Conservation (phyloP, 2,329 filamentous ascomycete genomes). For the Colletotrichum siamense region DNA sequence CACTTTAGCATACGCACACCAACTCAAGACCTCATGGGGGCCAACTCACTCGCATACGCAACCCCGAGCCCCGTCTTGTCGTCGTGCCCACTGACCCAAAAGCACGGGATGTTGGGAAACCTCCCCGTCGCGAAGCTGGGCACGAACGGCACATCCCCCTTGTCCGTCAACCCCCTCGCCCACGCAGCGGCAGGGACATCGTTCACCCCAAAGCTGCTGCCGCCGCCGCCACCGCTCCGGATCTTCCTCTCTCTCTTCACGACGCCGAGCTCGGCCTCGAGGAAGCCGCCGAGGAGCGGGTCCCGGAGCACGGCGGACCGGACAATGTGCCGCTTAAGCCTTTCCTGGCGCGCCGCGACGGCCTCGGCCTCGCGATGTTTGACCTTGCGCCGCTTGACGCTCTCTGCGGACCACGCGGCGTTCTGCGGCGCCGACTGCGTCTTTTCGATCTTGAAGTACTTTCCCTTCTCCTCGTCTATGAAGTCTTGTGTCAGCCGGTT, state of each 20-base stretch:
- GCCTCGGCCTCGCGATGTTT: constrained; percentile 43
- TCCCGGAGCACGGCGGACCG: constrained; percentile 36
- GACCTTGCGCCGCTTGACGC: constrained; percentile 60
- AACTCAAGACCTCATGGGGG: neutral
- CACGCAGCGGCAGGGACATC: constrained; percentile 41
- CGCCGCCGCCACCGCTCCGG: neutral
- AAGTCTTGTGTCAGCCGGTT: neutral
- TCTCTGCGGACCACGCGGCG: constrained; percentile 61
- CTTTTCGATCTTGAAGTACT: constrained; percentile 72
- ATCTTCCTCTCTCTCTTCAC: constrained; percentile 22
- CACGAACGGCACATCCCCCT: constrained; percentile 43
- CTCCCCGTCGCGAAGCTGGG: constrained; percentile 30
- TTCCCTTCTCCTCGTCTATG: constrained; percentile 61
- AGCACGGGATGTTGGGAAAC: constrained; percentile 40
- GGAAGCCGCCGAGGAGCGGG: constrained; percentile 36
- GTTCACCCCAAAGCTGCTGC: constrained; percentile 14
- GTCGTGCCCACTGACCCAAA: constrained; percentile 46
- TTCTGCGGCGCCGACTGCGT: constrained; percentile 55
- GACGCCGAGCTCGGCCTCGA: constrained; percentile 38
- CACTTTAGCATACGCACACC: constrained; percentile 12
- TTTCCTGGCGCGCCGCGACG: constrained; percentile 29
- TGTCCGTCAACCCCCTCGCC: constrained; percentile 41
- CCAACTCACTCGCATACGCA: constrained; percentile 49
- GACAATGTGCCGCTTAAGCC: constrained; percentile 42
- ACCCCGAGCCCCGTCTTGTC: constrained; percentile 44